Conservation (phyloP, 164 flowering plant genomes). For the Liriodendron chinense region DNA sequence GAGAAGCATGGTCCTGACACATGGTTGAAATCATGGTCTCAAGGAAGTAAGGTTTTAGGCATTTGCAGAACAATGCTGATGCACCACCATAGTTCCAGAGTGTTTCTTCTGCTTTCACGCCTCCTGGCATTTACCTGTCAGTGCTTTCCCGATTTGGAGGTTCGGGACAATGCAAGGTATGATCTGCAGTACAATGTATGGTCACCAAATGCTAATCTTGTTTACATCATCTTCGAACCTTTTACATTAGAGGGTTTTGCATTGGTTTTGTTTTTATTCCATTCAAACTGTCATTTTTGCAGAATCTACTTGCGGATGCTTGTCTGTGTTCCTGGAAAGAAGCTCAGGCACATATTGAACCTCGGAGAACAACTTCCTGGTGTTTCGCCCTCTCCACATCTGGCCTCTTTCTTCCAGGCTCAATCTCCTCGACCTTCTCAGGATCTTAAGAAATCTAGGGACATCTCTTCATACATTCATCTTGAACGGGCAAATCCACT, state of each 20-base stretch:
- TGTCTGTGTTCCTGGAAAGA: slow-evolving; percentile 80
- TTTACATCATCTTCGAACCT: background rate
- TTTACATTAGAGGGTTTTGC: background rate
- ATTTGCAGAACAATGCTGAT: slow-evolving; percentile 83
- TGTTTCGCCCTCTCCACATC: slow-evolving; percentile 60
- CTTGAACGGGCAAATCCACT: slow-evolving; percentile 60
- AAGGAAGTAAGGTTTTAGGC: slow-evolving; percentile 80
- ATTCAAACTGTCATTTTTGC: slow-evolving; percentile 16
- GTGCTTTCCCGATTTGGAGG: slow-evolving; percentile 90
- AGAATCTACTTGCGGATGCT: slow-evolving; percentile 92
- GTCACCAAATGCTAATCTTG: background rate
- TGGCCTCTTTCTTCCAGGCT: slow-evolving; percentile 50
- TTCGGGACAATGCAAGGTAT: slow-evolving; percentile 97
- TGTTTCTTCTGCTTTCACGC: slow-evolving; percentile 65
- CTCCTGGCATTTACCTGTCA: slow-evolving; percentile 77
- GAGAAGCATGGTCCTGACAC: slow-evolving; percentile 74
- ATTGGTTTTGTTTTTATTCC: background rate
- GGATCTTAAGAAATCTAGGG: slow-evolving; percentile 51
- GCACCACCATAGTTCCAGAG: slow-evolving; percentile 76
- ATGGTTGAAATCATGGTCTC: slow-evolving; percentile 78
- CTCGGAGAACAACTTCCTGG: slow-evolving; percentile 65
- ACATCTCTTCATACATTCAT: slow-evolving; percentile 65
- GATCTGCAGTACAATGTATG: background rate
- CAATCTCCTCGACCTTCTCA: slow-evolving; percentile 48
- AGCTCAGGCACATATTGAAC: slow-evolving; percentile 71